phyloP scores from a whole-genome alignment of 495 filamentous ascomycete genomes.

The Penicillium canescens region DNA sequence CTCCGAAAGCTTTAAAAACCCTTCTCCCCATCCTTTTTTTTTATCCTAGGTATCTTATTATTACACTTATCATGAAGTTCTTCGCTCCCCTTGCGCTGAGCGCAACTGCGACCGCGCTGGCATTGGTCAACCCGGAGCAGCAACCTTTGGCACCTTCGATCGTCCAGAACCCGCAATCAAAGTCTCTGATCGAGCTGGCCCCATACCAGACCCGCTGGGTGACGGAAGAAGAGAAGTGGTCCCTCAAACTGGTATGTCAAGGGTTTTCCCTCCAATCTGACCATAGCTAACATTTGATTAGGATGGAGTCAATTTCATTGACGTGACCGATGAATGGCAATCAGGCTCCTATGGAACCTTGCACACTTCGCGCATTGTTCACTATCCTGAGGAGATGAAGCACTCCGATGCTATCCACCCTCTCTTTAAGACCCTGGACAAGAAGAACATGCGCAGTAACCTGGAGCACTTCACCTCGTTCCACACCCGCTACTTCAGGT shows the following conservation, averaged over 20 bases:
- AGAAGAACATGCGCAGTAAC: conserved; percentile 75
- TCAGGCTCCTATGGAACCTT: conserved; percentile 34
- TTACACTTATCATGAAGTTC: conserved; percentile 31
- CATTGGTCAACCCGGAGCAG: conserved; percentile 39
- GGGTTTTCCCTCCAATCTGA: too few species aligned
- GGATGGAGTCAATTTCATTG: conserved; percentile 90
- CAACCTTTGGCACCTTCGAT: conserved; percentile 33
- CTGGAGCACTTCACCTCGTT: conserved; percentile 77
- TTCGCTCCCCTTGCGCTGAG: conserved; percentile 28
- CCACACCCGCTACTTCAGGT: conserved; percentile 90
- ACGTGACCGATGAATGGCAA: conserved; percentile 71
- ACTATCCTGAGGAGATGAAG: conserved; percentile 67
- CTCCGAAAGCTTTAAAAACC: conserved; percentile 2
- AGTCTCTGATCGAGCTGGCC: conserved; percentile 80
- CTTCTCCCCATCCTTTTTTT: background rate
- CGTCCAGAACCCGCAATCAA: conserved; percentile 42
- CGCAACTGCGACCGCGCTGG: conserved; percentile 34
- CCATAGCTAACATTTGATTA: conserved; percentile 27
- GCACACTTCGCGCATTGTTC: conserved; percentile 30
- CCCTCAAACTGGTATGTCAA: conserved; percentile 70
- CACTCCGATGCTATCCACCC: conserved; percentile 67
- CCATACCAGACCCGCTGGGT: conserved; percentile 85
- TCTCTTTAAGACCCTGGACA: conserved; percentile 66
- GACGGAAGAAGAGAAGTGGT: conserved; percentile 94
- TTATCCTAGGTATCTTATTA: background rate